Conservation (phyloP, 495 filamentous ascomycete genomes). For the Baudoinia panamericana region DNA sequence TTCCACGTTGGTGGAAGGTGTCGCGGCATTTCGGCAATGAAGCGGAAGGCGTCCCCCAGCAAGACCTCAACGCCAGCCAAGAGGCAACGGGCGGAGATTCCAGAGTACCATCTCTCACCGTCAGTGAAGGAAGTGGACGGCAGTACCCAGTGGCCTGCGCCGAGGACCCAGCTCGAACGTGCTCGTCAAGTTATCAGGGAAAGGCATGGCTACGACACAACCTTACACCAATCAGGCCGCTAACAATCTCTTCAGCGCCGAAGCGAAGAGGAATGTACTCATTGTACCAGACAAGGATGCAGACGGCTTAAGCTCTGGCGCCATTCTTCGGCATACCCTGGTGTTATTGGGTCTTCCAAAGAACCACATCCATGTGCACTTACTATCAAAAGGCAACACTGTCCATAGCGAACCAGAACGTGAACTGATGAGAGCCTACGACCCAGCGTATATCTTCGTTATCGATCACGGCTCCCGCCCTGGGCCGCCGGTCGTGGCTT, state of each 20-base stretch:
- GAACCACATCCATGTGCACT: conserved; percentile 37
- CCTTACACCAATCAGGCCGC: neutral
- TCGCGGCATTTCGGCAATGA: too few relatives aligned
- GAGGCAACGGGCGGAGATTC: conserved; percentile 21
- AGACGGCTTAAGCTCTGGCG: conserved; percentile 46
- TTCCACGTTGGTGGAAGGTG: too few relatives aligned
- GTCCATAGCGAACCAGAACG: conserved; percentile 38
- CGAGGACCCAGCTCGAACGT: conserved; percentile 33
- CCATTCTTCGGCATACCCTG: conserved; percentile 43
- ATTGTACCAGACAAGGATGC: conserved; percentile 51
- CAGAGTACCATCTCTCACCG: conserved; percentile 28
- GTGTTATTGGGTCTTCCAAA: conserved; percentile 36
- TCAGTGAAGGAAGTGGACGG: conserved; percentile 31
- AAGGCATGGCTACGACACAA: conserved; percentile 33
- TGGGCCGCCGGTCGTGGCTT: conserved; percentile 35
- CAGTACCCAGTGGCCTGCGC: conserved; percentile 42
- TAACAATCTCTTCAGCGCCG: conserved; percentile 11
- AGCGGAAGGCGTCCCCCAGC: conserved; percentile 14
- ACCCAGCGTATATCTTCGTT: conserved; percentile 42
- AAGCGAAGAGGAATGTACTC: conserved; percentile 27
- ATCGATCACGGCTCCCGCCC: conserved; percentile 45
- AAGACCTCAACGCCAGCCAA: conserved; percentile 15
- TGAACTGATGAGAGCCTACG: conserved; percentile 31
- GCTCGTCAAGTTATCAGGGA: conserved; percentile 36
- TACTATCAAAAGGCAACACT: conserved; percentile 39